Evolutionary conservation across 73 alveolate genomes (phyloP), one percentile per base, ranked within the genome.

Genomic region (Paramecium biaurelia): DNA sequence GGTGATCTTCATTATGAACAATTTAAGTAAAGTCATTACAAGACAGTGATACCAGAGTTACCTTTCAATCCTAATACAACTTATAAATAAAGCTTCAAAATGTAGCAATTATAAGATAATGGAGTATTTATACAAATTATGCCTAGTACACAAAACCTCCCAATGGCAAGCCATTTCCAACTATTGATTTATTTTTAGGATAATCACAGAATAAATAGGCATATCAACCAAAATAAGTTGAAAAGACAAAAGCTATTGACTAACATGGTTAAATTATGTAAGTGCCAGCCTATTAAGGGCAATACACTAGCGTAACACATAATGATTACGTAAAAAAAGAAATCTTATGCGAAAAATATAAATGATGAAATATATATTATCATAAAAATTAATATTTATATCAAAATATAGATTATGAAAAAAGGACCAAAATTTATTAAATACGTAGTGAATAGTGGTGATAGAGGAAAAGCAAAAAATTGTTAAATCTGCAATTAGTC

Each of bases 11-110:
- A 79, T 79, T 79, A 79, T 79, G 76, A 79, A 34, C 18, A 79
- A 79, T 79, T 79, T n/a, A 79, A 79, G 24, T 79, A 79, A 79
- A 41, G 90, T 42, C 90, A 79, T 47, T 79, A 79, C 47, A 79
- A 47, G 76, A 79, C 90, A 5, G 90, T 79, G 1, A 79, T 79
- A 11, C 70, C 70, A 14, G 90, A 79, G 26, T 47, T 79, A 12
- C 90, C 90, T 3, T 79, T 79, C 24, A 79, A 30, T 23, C 49
- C 90, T 1, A 79, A 79, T 79, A 79, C 90, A 79, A 79, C 90
- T n/a, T 79, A 79, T 43, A 24, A 26, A 38, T 9, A 41, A 18
- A 79, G 56, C n/a, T 79, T 43, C 37, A 79, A 34, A 24, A 20
- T 23, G 0, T 47, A 41, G 56, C 26, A 41, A 41, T 79, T 42